Conservation (phyloP, 2,329 filamentous ascomycete species). For the Alternaria brassicae region DNA sequence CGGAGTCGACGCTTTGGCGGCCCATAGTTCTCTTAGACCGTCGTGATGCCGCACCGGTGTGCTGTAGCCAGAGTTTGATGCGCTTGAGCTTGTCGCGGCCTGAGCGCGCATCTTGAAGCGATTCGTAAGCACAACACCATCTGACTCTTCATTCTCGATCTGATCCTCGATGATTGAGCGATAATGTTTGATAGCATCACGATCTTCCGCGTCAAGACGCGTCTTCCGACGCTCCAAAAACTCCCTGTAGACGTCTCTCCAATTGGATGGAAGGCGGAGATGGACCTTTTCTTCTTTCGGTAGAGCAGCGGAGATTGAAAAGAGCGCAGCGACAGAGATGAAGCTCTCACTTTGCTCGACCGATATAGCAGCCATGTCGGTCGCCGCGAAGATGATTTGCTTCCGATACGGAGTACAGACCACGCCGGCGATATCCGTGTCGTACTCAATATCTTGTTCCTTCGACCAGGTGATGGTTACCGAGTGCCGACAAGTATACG, state of each 20-base stretch:
- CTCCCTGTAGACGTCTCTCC: slow-evolving; percentile 87
- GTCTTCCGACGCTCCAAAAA: slow-evolving; percentile 74
- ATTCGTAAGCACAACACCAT: slow-evolving; percentile 72
- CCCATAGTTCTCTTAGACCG: slow-evolving; percentile 60
- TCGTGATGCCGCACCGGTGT: slow-evolving; percentile 44
- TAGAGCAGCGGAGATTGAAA: slow-evolving; percentile 78
- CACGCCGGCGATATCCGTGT: slow-evolving; percentile 53
- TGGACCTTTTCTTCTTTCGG: slow-evolving; percentile 86
- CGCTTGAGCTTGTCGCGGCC: slow-evolving; percentile 32
- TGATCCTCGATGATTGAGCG: slow-evolving; percentile 73
- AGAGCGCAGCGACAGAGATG: slow-evolving; percentile 81
- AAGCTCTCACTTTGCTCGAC: slow-evolving; percentile 85
- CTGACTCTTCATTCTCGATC: slow-evolving; percentile 62
- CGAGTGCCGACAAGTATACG: slow-evolving; percentile 78
- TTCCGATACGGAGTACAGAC: slow-evolving; percentile 55
- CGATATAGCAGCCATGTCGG: slow-evolving; percentile 74
- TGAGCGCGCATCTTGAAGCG: slow-evolving; percentile 67
- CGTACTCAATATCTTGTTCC: slow-evolving; percentile 63
- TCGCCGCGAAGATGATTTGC: slow-evolving; percentile 73
- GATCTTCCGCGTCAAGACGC: slow-evolving; percentile 73
- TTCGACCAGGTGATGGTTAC: slow-evolving; percentile 82
- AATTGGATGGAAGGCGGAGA: slow-evolving; percentile 76
- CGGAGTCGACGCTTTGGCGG: slow-evolving; percentile 56
- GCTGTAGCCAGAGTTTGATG: slow-evolving; percentile 41
- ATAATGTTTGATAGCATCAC: slow-evolving; percentile 70